Evolutionary conservation across 306 rosid genomes (phyloP), one percentile per base, ranked within the genome.

Genomic region (Lathyrus oleraceus): DNA sequence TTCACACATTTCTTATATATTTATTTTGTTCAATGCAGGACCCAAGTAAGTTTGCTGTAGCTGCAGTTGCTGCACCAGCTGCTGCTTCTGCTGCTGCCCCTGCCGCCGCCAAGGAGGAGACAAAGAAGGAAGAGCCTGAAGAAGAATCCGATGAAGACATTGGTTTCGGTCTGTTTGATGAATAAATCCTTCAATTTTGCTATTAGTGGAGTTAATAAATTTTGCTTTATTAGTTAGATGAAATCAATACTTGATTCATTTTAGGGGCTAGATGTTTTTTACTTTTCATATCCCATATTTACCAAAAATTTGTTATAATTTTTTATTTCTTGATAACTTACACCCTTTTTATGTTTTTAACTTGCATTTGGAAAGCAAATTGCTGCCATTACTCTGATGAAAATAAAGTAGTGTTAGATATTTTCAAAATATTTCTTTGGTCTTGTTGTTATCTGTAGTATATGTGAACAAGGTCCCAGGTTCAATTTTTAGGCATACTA

Each of bases 41-140:
- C 52, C 68, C 68, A 11, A 62, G 68, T 62, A 62, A 62, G 5
- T 62, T 39, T 40, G 68, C 68, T 13, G 36, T 62, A 20, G 68
- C 68, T 40, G 68, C 35, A 16, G 66, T 61, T 40, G 68, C 68
- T 20, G 68, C 67, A 2, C 67, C 67, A 5, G 67, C 32, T 62
- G 67, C 49, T 39, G 49, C 49, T 17, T 38, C 49, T 0, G 19
- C 13, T 62, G 68, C 35, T 21, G 68, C 68, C 35, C 68, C 68
- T 10, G 68, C 51, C 39, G 68, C 68, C 20, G 68, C 68, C 23
- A 62, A 62, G 51, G 68, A 62, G 51, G 68, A 62, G 19, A 30
- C 48, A 8, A 40, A 62, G 52, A 39, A 62, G 68, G 68, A 62
- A 11, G 68, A 62, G 52, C 68, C 68, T 0, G 68, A 44, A 4